Base-by-base conservation (phyloP, 345 rosid species). In the Clarkia xantiana region DNA sequence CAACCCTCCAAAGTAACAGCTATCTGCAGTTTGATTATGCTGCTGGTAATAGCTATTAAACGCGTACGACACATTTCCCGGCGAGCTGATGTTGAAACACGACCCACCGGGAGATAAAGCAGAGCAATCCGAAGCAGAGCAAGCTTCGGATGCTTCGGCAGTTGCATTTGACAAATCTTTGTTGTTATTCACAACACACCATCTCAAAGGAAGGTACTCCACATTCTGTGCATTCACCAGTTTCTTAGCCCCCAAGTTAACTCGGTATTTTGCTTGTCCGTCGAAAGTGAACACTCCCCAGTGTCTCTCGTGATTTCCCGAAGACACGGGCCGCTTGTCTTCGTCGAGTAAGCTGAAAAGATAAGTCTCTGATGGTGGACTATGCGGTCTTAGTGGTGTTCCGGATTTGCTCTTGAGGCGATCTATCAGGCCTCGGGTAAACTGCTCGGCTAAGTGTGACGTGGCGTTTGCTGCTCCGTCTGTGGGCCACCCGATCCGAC, bases 241-340 rank as follows among this genome's bases (percentile, higher is more conserved):
- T 18, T 65, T 67, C 73, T 74, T 76, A 2, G 72, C 63, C 47
- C 77, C 85, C 52, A 89, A 64, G 54, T 67, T 68, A 56, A 80
- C 56, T 42, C 44, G 64, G 71, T 76, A 89, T 61, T 85, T 89
- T 60, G 85, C 94, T 73, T 85, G 97, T 48, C 97, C 97, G 55
- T 89, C 97, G 39, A 89, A 89, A 39, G 94, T 82, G 71, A 82
- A 89, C 20, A 85, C 49, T 12, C 97, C 97, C 95, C 94, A 89
- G 12, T 89, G 95, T 52, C 95, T 73, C 74, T 84, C 95, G 29
- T 82, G 82, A 62, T 74, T 80, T 45, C 95, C 97, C 0, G 72
- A 55, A 47, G 69, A 66, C 39, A 61, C 45, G 63, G 65, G 70
- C 43, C 80, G 69, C 52, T 75, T 71, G 68, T 85, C 87, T 72